Conservation (phyloP, 2,329 filamentous ascomycete species). For the Trematosphaeria pertusa region DNA sequence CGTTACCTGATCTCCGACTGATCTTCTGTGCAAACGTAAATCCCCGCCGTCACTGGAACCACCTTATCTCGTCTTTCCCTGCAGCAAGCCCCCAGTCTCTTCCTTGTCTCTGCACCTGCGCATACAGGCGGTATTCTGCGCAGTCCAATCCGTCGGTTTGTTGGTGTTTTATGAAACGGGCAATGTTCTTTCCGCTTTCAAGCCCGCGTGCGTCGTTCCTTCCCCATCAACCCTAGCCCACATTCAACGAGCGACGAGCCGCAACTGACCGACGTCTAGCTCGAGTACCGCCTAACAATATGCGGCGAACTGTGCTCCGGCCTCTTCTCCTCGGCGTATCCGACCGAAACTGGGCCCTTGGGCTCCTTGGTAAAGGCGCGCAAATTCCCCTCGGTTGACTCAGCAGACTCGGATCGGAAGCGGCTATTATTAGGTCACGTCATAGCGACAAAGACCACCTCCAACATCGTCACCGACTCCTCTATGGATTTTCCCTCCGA, state of each 20-base stretch:
- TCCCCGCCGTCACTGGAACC: slow-evolving; percentile 2
- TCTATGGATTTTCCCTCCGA: slow-evolving; percentile 77
- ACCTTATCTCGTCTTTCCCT: background rate
- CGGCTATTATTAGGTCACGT: slow-evolving; percentile 78
- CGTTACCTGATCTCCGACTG: slow-evolving; percentile 6
- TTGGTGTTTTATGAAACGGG: no score
- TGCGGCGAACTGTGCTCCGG: slow-evolving; percentile 82
- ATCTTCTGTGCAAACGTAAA: slow-evolving; percentile 6
- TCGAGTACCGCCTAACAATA: slow-evolving; percentile 75
- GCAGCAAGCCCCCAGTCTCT: background rate
- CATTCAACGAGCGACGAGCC: no score
- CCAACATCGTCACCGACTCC: slow-evolving; percentile 70
- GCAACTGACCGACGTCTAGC: slow-evolving; percentile 55
- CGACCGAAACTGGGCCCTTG: slow-evolving; percentile 52
- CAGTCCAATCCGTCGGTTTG: no score
- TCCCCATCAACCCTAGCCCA: no score
- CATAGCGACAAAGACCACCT: slow-evolving; percentile 73
- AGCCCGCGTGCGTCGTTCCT: no score
- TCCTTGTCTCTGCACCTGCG: no score
- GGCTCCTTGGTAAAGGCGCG: slow-evolving; percentile 62
- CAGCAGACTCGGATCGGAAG: slow-evolving; percentile 63
- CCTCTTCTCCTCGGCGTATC: slow-evolving; percentile 74
- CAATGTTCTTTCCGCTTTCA: no score
- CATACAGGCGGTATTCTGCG: background rate
- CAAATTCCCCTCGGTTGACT: slow-evolving; percentile 65